Base-by-base conservation (phyloP, 495 filamentous ascomycete genomes). In the Melanomma pulvis-pyrius region DNA sequence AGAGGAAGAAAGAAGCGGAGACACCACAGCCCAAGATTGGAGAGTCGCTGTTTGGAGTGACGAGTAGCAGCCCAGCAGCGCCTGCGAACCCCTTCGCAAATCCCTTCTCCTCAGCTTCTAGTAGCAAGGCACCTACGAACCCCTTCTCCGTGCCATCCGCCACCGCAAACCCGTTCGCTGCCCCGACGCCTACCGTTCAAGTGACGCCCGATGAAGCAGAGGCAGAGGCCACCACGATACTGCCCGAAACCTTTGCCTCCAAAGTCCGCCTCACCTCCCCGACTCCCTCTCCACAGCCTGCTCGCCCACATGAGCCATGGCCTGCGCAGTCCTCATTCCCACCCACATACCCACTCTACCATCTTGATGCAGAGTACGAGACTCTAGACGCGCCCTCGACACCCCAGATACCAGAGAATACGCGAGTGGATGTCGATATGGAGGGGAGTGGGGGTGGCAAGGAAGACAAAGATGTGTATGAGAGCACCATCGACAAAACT, bases 301-400 rank as follows among this genome's bases (percentile, higher is more conserved):
- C 78, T 0, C 65, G 65, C 0, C 68, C 70, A 55, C 77, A 73
- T 5, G 82, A 88, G 29, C 90, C 92, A 5, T 98, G 93, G 93
- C 93, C 94, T 19, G 58, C 81, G 25, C 76, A 81, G 29, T 78
- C 86, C 7, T 76, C 78, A 1, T 87, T 89, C 67, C 91, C 92
- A 1, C 21, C 79, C 0, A 80, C 90, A 4, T 97, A 92, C 79
- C 88, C 91, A 0, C 74, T 82, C 50, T 90, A 86, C 77, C 88
- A 90, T 80, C 85, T 99, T 47, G 93, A 98, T 73, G 93, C 93
- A 12, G 94, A 97, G 67, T 93, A 91, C 80, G 96, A 98, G 74
- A 88, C 87, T 19, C 84, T 97, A 46, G 89, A 89, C 69, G 80
- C 82, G 3, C 25, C 74, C 70, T 61, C 25, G 75, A 63, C 54